phyloP scores from a whole-genome alignment of 2,329 filamentous ascomycete species.

The Periconia digitata region DNA sequence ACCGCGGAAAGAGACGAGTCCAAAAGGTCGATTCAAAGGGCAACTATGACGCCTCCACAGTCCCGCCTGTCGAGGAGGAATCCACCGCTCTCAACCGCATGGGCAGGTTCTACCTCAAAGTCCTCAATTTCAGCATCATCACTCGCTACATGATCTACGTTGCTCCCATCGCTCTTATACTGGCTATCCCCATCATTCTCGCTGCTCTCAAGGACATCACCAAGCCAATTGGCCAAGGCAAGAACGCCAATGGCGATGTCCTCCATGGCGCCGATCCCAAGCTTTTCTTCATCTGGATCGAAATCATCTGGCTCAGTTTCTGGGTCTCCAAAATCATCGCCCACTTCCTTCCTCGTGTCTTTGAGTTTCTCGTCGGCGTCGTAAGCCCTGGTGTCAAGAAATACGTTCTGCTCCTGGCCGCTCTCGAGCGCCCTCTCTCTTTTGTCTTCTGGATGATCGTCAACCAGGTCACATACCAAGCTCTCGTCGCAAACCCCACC shows the following conservation, averaged over 20 bases:
- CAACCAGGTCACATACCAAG: conserved; percentile 62
- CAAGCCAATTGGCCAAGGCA: conserved; percentile 48
- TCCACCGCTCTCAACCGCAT: conserved; percentile 58
- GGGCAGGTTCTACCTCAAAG: conserved; percentile 62
- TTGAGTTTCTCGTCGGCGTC: conserved; percentile 63
- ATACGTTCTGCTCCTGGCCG: conserved; percentile 60
- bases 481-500: conserved; percentile 6
- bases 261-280: conserved; percentile 57
- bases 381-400: conserved; percentile 66
- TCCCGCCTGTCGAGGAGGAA: conserved; percentile 42
- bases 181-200: conserved; percentile 65
- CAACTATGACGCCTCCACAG: conserved; percentile 19
- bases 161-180: conserved; percentile 57
- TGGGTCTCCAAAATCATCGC: conserved; percentile 64
- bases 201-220: conserved; percentile 51
- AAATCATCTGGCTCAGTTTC: conserved; percentile 64
- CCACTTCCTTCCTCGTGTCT: conserved; percentile 60
- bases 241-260: conserved; percentile 46
- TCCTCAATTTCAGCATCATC: conserved; percentile 64
- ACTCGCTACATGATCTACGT: conserved; percentile 67
- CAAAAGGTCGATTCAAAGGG: conserved; percentile 30
- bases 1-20: conserved; percentile 35
- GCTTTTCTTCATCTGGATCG: conserved; percentile 67
- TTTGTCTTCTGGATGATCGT: conserved; percentile 63
- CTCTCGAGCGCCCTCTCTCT: conserved; percentile 62